These are phyloP conservation scores for Diplotaxis tenuifolia DNA, from an alignment of 345 rosid genomes.

Conservation along the genomic window DNA sequence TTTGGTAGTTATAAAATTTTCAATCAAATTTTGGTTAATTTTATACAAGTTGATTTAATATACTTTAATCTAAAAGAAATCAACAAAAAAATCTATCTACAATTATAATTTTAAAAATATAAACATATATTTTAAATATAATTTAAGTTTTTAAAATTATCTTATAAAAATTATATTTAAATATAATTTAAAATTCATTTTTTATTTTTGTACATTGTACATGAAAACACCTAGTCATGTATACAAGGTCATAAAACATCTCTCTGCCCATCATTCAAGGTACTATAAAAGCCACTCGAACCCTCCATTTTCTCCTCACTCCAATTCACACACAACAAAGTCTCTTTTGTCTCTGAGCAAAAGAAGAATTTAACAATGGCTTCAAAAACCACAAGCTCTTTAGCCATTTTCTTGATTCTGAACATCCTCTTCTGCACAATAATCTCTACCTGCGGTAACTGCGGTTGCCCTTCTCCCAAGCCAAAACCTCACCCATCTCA, in stretches of 20 bases:
- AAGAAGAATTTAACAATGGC: constrained; percentile 38
- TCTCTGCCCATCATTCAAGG: background rate
- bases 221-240: too few species aligned
- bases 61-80: too few species aligned
- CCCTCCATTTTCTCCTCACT: constrained; percentile 18
- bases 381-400: constrained; percentile 41
- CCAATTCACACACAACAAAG: constrained; percentile 5
- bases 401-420: constrained; percentile 50
- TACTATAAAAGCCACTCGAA: constrained; percentile 47
- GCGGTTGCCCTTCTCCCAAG: constrained; percentile 46
- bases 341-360: constrained; percentile 3
- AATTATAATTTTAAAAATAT: too few species aligned
- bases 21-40: too few species aligned
- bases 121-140: too few species aligned
- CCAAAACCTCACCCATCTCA: constrained; percentile 40
- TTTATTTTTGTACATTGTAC: too few species aligned
- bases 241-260: constrained; percentile 17
- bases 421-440: constrained; percentile 54
- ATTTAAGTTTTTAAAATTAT: too few species aligned
- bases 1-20: too few species aligned
- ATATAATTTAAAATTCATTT: too few species aligned
- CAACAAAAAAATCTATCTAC: too few species aligned
- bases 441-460: constrained; percentile 43
- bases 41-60: too few species aligned
- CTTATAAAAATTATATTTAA: too few species aligned